Base-by-base conservation (phyloP, 495 filamentous ascomycete species). In the Penicillium longicatenatum region DNA sequence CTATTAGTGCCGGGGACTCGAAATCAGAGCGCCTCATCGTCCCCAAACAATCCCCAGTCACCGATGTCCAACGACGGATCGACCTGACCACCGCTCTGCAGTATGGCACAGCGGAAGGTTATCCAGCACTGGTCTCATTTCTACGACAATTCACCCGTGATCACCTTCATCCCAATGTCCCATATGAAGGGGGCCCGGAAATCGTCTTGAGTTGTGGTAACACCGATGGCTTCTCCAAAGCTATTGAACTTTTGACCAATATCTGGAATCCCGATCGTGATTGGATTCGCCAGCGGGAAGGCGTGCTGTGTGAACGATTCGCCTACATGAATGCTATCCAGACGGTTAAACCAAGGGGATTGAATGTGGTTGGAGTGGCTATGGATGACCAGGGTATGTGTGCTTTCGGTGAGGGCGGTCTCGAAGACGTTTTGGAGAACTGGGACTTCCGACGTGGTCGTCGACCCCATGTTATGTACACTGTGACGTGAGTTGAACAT, bases 401-500 rank as follows among this genome's bases (percentile, higher is more conserved):
- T 30, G 70, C 78, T 0, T 66, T 70, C 12, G 91, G 91, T 0
- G 73, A 79, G 16, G 89, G 89, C 12, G 89, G 90, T 6, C 75
- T 98, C 55, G 79, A 83, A 24, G 89, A 96, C 66, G 84, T 94
- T 4, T 74, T 97, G 29, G 80, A 84, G 42, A 90, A 89, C 61
- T 97, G 92, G 93, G 89, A 97, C 67, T 73, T 74, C 26, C 73
- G 73, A 14, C 86, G 79, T 59, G 92, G 92, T 0, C 85, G 83
- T 61, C 78, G 88, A 46, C 93, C 93, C 24, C 89, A 92, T 70
- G 65, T 97, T 60, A 82, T 97, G 81, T 97, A 97, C 61, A 96
- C 91, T 16, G 87, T 98, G 46, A 89, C 92, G 84, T 93, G 73
- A 80, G 89, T 83, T 16, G 55, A 19, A 7, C 22, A 7, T 9